Conservation (phyloP, 495 filamentous ascomycete genomes). For the Mytilinidion resinicola region DNA sequence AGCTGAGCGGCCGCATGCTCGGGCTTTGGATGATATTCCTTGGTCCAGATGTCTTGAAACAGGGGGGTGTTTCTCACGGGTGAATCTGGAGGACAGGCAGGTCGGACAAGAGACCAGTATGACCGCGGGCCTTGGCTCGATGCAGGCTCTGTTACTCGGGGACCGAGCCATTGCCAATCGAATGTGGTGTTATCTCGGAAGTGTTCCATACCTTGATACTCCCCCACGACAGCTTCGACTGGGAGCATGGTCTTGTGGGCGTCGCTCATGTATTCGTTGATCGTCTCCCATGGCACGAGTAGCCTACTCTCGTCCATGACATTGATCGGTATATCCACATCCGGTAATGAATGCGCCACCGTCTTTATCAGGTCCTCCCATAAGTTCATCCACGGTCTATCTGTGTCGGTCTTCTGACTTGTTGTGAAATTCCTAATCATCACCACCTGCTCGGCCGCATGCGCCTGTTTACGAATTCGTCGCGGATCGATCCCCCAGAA, state of each 20-base stretch:
- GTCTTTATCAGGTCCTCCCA: conserved; percentile 23
- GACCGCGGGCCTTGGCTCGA: conserved; percentile 7
- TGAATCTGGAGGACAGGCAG: conserved; percentile 29
- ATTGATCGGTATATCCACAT: conserved; percentile 37
- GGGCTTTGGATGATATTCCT: conserved; percentile 14
- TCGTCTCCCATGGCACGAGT: conserved; percentile 34
- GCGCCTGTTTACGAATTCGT: conserved; percentile 23
- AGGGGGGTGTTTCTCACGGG: neutral
- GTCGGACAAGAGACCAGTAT: conserved; percentile 32
- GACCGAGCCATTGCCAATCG: conserved; percentile 23
- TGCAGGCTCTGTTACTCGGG: neutral
- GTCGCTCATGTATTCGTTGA: conserved; percentile 24
- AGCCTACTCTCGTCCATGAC: conserved; percentile 32
- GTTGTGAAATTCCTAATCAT: conserved; percentile 29
- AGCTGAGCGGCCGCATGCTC: conserved; percentile 27
- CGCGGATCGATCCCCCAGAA: conserved; percentile 34
- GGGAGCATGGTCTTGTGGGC: neutral
- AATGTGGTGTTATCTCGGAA: conserved; percentile 13
- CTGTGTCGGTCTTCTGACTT: conserved; percentile 8
- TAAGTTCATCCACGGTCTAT: conserved; percentile 26
- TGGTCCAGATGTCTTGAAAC: conserved; percentile 16
- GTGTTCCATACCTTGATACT: conserved; percentile 6
- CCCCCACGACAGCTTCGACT: neutral
- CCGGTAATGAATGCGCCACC: conserved; percentile 27
- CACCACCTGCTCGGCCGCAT: conserved; percentile 17